These are phyloP conservation scores for Colletotrichum caudatum DNA, from an alignment of 2,329 filamentous ascomycete genomes.

Conservation along the genomic window DNA sequence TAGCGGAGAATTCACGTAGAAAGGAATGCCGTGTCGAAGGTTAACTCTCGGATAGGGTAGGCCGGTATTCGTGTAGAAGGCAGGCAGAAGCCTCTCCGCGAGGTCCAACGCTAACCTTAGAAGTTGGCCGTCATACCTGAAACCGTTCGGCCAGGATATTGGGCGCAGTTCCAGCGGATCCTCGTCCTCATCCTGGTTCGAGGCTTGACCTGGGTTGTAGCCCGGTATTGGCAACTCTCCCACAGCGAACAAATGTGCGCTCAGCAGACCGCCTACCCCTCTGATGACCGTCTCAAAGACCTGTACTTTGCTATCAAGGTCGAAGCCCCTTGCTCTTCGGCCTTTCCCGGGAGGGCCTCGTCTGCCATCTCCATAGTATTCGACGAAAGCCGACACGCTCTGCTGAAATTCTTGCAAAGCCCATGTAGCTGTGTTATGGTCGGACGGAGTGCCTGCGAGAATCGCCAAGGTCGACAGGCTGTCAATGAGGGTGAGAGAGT, in stretches of 20 bases:
- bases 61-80: slow-evolving; percentile 91
- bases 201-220: slow-evolving; percentile 68
- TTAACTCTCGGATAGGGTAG: slow-evolving; percentile 97
- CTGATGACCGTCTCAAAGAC: slow-evolving; percentile 98
- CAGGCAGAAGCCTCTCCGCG: slow-evolving; percentile 84
- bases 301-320: slow-evolving; percentile 97
- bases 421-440: slow-evolving; percentile 66
- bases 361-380: slow-evolving; percentile 88
- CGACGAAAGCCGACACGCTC: slow-evolving; percentile 80
- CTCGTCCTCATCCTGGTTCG: slow-evolving; percentile 45
- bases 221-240: slow-evolving; percentile 89
- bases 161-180: slow-evolving; percentile 62
- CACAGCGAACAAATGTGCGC: slow-evolving; percentile 91
- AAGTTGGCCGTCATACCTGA: slow-evolving; percentile 90
- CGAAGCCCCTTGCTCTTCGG: slow-evolving; percentile 82
- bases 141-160: slow-evolving; percentile 77
- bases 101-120: slow-evolving; percentile 90
- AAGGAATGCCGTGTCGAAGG: slow-evolving; percentile 88
- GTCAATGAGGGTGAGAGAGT: slow-evolving; percentile 94
- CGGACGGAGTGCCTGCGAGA: slow-evolving; percentile 79
- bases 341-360: slow-evolving; percentile 76
- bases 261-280: slow-evolving; percentile 89
- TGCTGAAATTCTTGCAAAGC: slow-evolving; percentile 82
- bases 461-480: slow-evolving; percentile 95
- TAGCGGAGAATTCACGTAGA: slow-evolving; percentile 88